Evolutionary conservation across 148 eudicot genomes (phyloP), one percentile per base, ranked within the genome.

Genomic region (Vaccinium vitisidaea): DNA sequence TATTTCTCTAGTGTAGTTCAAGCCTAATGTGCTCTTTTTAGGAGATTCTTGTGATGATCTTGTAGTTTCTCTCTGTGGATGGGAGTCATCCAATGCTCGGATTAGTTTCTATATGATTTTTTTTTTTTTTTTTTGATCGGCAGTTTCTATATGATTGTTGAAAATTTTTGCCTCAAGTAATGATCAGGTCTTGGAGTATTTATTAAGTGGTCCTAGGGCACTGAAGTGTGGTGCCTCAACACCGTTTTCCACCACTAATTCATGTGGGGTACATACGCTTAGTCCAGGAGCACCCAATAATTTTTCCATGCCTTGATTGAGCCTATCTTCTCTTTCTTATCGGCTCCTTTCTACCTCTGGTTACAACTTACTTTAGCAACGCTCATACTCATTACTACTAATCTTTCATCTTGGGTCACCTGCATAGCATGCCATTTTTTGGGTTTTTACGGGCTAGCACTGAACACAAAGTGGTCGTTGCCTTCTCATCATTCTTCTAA

Each of bases 401-500:
- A 52, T 9, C 65, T 55, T 54, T 43, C 54, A 19, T n/a, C 48
- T 61, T 61, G 32, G 10, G 55, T 43, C 55, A 81, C 27, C 52
- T 80, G 21, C 82, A 5, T 30, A 36, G 21, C 70, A 58, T 58
- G 82, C 71, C 6, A 19, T 36, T 36, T 23, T 58, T 16, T 52
- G 70, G 50, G 25, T 25, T 67, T 67, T 8, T 49, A 54, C 30
- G 30, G n/a, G 27, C 54, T 52, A 78, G 63, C 63, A 54, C 13
- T 23, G 43, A 53, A 23, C 21, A 78, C 30, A 1, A 10, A 78
- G 30, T 79, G 49, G 8, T 36, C 46, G 76, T 9, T 9, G 69
- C 74, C 58, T 76, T 84, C 49, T 65, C 25, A 61, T 48, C 30
- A 32, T 74, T 69, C 18, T 71, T 82, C 14, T 27, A 25, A 54